phyloP scores from a whole-genome alignment of 805 yeast species.

The Monosporozyma aerobia region DNA sequence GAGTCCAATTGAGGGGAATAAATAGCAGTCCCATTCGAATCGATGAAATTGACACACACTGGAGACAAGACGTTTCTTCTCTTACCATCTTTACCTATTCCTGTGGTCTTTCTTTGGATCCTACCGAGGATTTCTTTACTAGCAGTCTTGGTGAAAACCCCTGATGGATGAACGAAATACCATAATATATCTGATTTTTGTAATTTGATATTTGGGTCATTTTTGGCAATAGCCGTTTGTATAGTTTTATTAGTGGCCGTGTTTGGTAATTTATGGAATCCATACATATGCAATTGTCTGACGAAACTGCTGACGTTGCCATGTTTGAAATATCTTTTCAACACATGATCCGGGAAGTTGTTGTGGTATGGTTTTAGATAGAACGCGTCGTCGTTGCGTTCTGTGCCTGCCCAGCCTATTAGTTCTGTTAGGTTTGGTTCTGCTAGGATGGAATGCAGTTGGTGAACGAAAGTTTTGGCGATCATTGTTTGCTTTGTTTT shows the following conservation, averaged over 20 bases:
- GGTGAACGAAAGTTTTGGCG: slow-evolving; percentile 23
- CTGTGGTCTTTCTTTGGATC: slow-evolving; percentile 26
- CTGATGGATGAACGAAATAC: slow-evolving; percentile 28
- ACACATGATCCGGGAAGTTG: slow-evolving; percentile 20
- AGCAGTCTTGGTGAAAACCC: slow-evolving; percentile 18
- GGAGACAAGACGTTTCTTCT: slow-evolving; percentile 26
- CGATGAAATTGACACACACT: slow-evolving; percentile 20
- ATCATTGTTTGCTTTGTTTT: slow-evolving; percentile 1
- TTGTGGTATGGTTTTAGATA: slow-evolving; percentile 22
- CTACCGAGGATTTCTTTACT: slow-evolving; percentile 15
- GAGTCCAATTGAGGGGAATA: background rate
- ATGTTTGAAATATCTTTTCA: slow-evolving; percentile 80
- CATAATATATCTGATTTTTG: slow-evolving; percentile 15
- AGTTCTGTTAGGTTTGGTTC: slow-evolving; percentile 16
- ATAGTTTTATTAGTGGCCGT: background rate
- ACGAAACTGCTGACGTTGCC: slow-evolving; percentile 91
- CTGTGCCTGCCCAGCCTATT: slow-evolving; percentile 20
- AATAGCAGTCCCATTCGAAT: background rate
- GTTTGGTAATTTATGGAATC: slow-evolving; percentile 66
- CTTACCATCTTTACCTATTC: slow-evolving; percentile 25
- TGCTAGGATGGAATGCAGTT: slow-evolving; percentile 21
- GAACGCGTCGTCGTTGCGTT: slow-evolving; percentile 15
- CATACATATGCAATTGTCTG: slow-evolving; percentile 92
- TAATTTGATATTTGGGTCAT: background rate
- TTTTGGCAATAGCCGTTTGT: background rate